Evolutionary conservation across 805 yeast species (phyloP), one percentile per base, ranked within the genome.

Genomic region (Candida ulmi): DNA sequence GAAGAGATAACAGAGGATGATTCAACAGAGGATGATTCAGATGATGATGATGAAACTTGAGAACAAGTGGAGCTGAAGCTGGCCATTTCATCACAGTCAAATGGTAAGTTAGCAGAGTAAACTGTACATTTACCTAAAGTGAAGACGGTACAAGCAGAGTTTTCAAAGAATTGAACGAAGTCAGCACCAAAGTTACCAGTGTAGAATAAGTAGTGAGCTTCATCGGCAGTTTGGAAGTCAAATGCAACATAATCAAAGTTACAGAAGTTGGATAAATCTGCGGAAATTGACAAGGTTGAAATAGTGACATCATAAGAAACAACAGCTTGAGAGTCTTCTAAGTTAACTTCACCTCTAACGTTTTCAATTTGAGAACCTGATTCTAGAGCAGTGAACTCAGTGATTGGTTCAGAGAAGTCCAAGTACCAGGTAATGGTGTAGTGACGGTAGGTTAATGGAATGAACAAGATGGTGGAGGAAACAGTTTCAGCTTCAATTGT

Each of bases 381-480:
- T 9, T 23, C n/a, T 18, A 28, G 30, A 13, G 34, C 40, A 19
- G 38, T 25, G 34, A 48, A 48, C 9, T 31, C 42, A 19, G 39
- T 21, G 9, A 40, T 11, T 3, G 36, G 30, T 19, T 42, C 40
- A 12, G 33, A 30, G 31, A 47, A 47, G 26, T 39, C 15, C 33
- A 47, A 47, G 37, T 36, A 41, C 52, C 52, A 48, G n/a, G 47
- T 45, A 27, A 48, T 15, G 18, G 47, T 39, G 30, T 26, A 33
- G 15, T 33, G 35, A 27, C 38, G 27, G 32, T 37, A 31, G 9
- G n/a, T 18, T 18, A 15, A 18, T 6, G 35, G 36, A 7, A 34
- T 11, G 11, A 39, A 6, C 1, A 36, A n/a, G 24, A 28, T 18
- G 17, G 33, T 30, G 2, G 35, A 17, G n/a, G 36, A 31, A 5